These are phyloP conservation scores for Telopea speciosissima DNA, from an alignment of 177 flowering plant species.

Conservation along the genomic window DNA sequence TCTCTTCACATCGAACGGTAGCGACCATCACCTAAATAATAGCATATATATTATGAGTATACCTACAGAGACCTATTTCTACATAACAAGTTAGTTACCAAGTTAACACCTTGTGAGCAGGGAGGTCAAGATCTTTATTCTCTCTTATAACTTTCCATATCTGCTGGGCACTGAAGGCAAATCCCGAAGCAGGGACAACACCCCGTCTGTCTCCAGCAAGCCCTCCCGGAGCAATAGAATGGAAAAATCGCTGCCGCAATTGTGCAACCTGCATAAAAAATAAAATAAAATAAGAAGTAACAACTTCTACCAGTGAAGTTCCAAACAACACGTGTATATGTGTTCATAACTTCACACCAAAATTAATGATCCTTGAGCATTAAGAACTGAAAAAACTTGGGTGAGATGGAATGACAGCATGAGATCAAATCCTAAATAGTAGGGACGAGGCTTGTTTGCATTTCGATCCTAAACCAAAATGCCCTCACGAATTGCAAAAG, in stretches of 20 bases:
- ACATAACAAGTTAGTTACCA: background rate
- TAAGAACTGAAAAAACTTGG: too few species aligned
- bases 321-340: too few species aligned
- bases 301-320: background rate
- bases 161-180: constrained; percentile 88
- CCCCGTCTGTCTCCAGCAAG: constrained; percentile 93
- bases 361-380: too few species aligned
- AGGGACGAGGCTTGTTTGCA: too few species aligned
- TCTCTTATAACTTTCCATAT: constrained; percentile 89
- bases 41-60: background rate
- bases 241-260: constrained; percentile 65
- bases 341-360: too few species aligned
- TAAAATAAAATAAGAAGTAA: background rate
- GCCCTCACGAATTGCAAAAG: too few species aligned
- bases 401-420: too few species aligned
- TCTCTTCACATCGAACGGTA: constrained; percentile 95
- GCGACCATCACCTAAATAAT: constrained; percentile 86
- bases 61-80: background rate
- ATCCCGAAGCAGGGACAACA: constrained; percentile 94
- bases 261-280: constrained; percentile 49
- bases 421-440: too few species aligned
- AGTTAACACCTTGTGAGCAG: constrained; percentile 82
- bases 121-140: constrained; percentile 93
- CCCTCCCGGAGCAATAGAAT: constrained; percentile 94
- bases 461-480: too few species aligned